phyloP scores from a whole-genome alignment of 345 rosid genomes.

The Camelina neglecta region DNA sequence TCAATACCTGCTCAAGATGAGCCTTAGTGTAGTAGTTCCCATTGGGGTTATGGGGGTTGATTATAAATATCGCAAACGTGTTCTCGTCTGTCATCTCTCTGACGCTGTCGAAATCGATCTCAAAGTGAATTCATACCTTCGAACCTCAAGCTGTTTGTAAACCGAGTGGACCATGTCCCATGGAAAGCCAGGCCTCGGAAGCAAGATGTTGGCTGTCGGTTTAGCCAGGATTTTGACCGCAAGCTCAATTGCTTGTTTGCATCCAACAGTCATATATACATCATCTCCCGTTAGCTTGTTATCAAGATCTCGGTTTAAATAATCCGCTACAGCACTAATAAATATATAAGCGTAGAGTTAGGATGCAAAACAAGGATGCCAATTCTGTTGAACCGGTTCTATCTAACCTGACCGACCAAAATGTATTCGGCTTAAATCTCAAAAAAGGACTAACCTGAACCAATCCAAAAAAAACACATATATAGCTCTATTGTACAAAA shows the following conservation, averaged over 20 bases:
- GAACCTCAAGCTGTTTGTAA: conserved; percentile 43
- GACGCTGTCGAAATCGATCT: conserved; percentile 54
- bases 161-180: conserved; percentile 39
- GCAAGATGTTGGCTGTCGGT: conserved; percentile 56
- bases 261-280: conserved; percentile 55
- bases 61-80: conserved; percentile 57
- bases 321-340: conserved; percentile 53
- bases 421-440: too few relatives aligned
- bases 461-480: too few relatives aligned
- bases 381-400: too few relatives aligned
- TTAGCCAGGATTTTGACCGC: conserved; percentile 45
- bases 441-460: too few relatives aligned
- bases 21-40: conserved; percentile 46
- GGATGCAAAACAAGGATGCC: neutral
- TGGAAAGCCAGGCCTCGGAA: conserved; percentile 46
- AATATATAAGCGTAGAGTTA: neutral
- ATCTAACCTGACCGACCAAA: neutral
- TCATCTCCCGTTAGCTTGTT: conserved; percentile 54
- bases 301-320: conserved; percentile 47
- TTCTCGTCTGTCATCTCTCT: conserved; percentile 52
- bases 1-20: conserved; percentile 50
- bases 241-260: conserved; percentile 59
- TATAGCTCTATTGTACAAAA: neutral
- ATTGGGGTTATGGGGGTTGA: conserved; percentile 47
- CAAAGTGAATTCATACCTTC: conserved; percentile 56